Evolutionary conservation across 768 basidiomycete species (phyloP), one percentile per base, ranked within the genome.

Genomic region (Amanita muscaria): DNA sequence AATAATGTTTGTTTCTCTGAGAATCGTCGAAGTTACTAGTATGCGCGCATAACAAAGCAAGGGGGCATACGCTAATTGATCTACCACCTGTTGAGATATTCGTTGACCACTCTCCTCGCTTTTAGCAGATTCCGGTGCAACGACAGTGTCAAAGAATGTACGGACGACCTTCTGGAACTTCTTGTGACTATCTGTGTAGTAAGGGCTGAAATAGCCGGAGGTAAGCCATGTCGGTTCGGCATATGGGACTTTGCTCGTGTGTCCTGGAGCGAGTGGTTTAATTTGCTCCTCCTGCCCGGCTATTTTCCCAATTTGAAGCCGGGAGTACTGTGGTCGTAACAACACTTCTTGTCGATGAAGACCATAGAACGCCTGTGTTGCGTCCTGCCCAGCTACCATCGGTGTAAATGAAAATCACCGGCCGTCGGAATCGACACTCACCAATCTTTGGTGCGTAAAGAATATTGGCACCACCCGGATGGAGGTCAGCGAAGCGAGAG

Each of bases 81-180:
- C 80, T 3, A 94, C 75, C 21, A 97, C 83, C 29, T 77, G 80
- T 55, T 90, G 87, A 8, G 83, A 80, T 36, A 93, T 83, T 48
- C 77, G 70, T 68, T 93, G 89, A 9, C 94, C 92, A 48, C 72
- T 86, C 54, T 88, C 88, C 59, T 98, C 94, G 54, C 85, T 84
- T 53, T 67, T 66, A 23, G 71, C 63, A 0, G 91, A 85, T 55
- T 94, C 91, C 4, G 83, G 76, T 25, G 70, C 62, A 18, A 96
- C 75, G 36, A 87, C 74, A 49, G 81, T 79, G 61, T 78, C 76
- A 53, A 88, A 78, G 60, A 92, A 88, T 58, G 73, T 71, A 40
- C 94, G 76, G 47, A 87, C 73, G 0, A 74, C 83, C 45, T 67
- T 74, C 54, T 92, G 90, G 62, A 92, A 89, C 34, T 63, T 68